These are phyloP conservation scores for Diaporthe helianthi DNA, from an alignment of 2,329 filamentous ascomycete genomes.

Conservation along the genomic window DNA sequence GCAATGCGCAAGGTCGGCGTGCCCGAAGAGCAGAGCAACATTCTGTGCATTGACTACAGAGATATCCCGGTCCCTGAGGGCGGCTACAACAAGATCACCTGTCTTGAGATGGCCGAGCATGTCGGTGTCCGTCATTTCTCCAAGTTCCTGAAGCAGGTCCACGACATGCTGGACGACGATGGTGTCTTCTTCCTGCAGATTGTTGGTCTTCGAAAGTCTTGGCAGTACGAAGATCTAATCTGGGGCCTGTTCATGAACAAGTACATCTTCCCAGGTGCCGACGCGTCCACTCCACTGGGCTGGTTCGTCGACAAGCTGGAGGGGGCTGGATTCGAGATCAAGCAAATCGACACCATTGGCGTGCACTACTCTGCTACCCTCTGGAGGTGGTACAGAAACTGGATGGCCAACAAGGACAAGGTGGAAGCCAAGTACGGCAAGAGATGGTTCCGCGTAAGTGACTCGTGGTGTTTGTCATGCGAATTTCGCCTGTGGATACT, in stretches of 20 bases:
- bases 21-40: constrained; percentile 85
- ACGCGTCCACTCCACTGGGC: constrained; percentile 91
- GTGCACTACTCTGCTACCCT: constrained; percentile 97
- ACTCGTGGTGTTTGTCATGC: neutral
- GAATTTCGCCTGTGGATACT: neutral
- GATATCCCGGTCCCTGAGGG: constrained; percentile 83
- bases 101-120: constrained; percentile 98
- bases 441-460: constrained; percentile 89
- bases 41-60: constrained; percentile 97
- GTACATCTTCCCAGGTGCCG: constrained; percentile 96
- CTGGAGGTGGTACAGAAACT: constrained; percentile 99
- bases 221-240: constrained; percentile 98
- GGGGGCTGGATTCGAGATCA: constrained; percentile 87
- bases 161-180: constrained; percentile 96
- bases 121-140: constrained; percentile 91
- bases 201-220: constrained; percentile 88
- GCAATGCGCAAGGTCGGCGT: constrained; percentile 84
- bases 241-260: constrained; percentile 99
- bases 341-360: constrained; percentile 89
- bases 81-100: constrained; percentile 93
- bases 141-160: constrained; percentile 82
- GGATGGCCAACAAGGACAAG: constrained; percentile 92
- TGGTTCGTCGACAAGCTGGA: constrained; percentile 87
- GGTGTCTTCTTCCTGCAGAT: constrained; percentile 96
- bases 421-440: constrained; percentile 94